Evolutionary conservation across 306 rosid genomes (phyloP), one percentile per base, ranked within the genome.

Genomic region (Citrullus colocynthis): DNA sequence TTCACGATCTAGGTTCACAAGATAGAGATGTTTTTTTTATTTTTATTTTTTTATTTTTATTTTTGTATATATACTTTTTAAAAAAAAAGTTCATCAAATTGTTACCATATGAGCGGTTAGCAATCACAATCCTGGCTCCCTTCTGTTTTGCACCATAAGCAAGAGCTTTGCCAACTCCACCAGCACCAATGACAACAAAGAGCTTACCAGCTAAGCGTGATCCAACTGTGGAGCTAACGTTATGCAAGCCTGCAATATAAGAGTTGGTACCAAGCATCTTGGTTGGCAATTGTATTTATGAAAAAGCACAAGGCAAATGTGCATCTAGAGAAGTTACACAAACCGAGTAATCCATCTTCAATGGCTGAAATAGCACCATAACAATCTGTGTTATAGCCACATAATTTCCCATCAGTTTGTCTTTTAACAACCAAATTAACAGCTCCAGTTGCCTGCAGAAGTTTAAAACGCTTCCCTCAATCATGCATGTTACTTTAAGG

Each of bases 61-160:
- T 24, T 24, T 24, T 0, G 6, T 13, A 39, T 66, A 65, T 3
- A 17, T 41, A n/a, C 28, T 24, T 24, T 8, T 7, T 42, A 1
- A 1, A 42, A 62, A 77, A 30, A 73, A 83, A 48, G 11, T 24
- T 24, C 21, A 44, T 21, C 44, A 37, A 32, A 78, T 76, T 57
- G 51, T 41, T 80, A 95, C 98, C 96, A 83, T 87, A 92, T 65
- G 98, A 90, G 81, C 97, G 97, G 81, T 95, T 90, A 56, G 93
- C 97, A 85, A 95, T 92, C 81, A 89, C 97, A 84, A 95, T 83
- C 86, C 88, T 86, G 57, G 97, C 96, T 71, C 97, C 98, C 83
- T 92, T 92, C 82, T 84, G 90, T 86, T 90, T 92, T 58, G 97
- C 98, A 83, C 98, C 98, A 83, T 88, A 95, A 69, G 98, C 98